These are phyloP conservation scores for Boletellus ananas DNA, from an alignment of 768 basidiomycete species.

Conservation along the genomic window DNA sequence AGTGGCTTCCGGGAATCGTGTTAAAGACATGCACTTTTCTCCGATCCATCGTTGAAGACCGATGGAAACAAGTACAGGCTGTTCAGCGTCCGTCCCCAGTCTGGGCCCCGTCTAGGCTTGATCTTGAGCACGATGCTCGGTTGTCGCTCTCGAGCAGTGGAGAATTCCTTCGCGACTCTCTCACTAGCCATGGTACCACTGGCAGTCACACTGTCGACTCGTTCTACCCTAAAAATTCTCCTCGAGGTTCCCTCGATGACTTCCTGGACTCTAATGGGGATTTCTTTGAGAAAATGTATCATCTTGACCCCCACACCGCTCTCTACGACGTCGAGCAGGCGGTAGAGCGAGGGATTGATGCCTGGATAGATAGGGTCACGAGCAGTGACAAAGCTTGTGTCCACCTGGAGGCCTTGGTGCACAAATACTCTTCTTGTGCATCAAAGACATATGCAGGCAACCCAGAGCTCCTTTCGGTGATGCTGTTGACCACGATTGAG, in stretches of 20 bases:
- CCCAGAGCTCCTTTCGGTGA: conserved; percentile 6
- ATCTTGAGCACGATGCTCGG: conserved; percentile 29
- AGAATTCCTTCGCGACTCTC: conserved; percentile 25
- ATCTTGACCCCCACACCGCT: conserved; percentile 7
- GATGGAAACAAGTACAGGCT: conserved; percentile 34
- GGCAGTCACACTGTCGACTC: conserved; percentile 4
- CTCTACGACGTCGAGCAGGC: conserved; percentile 38
- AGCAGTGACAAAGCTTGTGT: conserved; percentile 21
- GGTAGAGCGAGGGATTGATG: conserved; percentile 29
- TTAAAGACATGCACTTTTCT: conserved; percentile 24
- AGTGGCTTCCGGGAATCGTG: neutral
- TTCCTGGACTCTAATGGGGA: conserved; percentile 10
- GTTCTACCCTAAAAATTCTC: neutral
- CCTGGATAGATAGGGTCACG: conserved; percentile 29
- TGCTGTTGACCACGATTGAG: neutral
- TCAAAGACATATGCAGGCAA: conserved; percentile 26
- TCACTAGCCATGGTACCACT: neutral
- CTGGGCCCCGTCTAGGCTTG: conserved; percentile 29
- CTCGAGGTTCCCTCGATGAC: conserved; percentile 12
- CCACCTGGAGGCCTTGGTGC: conserved; percentile 26
- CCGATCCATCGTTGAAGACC: conserved; percentile 21
- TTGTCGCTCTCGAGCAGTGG: conserved; percentile 33
- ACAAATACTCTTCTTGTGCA: conserved; percentile 26
- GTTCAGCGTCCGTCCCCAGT: conserved; percentile 20
- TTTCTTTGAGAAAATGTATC: conserved; percentile 12